These are phyloP conservation scores for Rosa persica DNA, from an alignment of 306 rosid species.

Conservation along the genomic window DNA sequence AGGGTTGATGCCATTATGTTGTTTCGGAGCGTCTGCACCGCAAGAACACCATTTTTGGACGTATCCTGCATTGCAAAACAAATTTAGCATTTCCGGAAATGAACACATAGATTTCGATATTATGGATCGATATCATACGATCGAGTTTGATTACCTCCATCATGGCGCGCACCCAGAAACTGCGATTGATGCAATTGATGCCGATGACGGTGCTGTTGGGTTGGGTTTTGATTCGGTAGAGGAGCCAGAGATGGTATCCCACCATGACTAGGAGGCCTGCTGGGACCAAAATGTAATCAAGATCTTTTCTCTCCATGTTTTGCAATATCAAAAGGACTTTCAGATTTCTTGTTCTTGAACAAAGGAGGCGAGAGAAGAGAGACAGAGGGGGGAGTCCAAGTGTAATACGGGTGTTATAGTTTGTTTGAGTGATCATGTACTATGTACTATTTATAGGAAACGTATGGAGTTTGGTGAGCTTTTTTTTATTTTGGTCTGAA, in stretches of 20 bases:
- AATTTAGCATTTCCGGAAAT: too few relatives aligned
- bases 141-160: conserved; percentile 59
- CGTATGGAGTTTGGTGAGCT: background rate
- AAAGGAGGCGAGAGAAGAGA: background rate
- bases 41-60: conserved; percentile 68
- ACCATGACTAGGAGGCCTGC: conserved; percentile 55
- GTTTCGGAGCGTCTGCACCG: conserved; percentile 83
- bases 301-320: conserved; percentile 44
- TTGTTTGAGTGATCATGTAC: background rate
- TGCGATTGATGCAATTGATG: conserved; percentile 80
- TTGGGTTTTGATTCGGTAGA: conserved; percentile 43
- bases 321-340: background rate
- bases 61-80: conserved; percentile 40
- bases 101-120: too few relatives aligned
- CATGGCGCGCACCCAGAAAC: conserved; percentile 86
- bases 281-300: conserved; percentile 61
- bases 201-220: conserved; percentile 81
- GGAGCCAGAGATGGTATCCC: conserved; percentile 77
- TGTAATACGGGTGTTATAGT: conserved; percentile 27
- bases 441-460: background rate
- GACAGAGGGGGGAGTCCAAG: conserved; percentile 16
- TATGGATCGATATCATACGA: background rate
- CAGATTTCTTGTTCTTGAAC: background rate
- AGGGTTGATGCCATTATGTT: conserved; percentile 95
- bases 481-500: background rate